phyloP scores from a whole-genome alignment of 345 rosid genomes.

The Eucalyptus marginata region DNA sequence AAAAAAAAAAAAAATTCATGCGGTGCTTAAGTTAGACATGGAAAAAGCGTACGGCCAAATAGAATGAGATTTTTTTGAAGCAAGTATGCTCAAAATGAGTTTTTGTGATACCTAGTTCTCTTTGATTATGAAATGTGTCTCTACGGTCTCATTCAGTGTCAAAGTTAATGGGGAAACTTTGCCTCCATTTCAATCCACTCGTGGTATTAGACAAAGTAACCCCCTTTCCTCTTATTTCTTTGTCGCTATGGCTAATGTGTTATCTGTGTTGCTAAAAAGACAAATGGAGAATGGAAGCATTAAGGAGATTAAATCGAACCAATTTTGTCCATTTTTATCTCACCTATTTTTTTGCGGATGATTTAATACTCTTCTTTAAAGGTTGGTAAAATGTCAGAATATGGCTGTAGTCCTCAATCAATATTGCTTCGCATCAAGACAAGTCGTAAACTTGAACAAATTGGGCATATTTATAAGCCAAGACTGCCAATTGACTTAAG shows the following conservation, averaged over 20 bases:
- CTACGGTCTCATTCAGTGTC: background rate
- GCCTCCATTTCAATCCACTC: background rate
- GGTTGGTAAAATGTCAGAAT: fast-evolving
- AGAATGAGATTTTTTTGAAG: background rate
- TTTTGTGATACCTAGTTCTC: no score
- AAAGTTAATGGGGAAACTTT: background rate
- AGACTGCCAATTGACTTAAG: no score
- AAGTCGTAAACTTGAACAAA: background rate
- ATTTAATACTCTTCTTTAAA: background rate
- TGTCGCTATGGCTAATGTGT: background rate
- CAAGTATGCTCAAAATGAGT: no score
- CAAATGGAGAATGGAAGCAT: background rate
- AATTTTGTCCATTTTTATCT: background rate
- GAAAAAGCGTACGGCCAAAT: no score
- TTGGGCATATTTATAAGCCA: background rate
- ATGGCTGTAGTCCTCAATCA: background rate
- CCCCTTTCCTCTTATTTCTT: background rate
- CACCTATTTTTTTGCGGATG: background rate
- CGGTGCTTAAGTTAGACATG: no score
- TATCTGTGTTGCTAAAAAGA: background rate
- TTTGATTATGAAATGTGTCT: background rate
- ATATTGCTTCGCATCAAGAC: background rate
- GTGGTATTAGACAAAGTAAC: background rate
- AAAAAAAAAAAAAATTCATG: no score
- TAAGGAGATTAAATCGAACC: background rate